These are phyloP conservation scores for Botrytis squamosa DNA, from an alignment of 2,329 filamentous ascomycete genomes.

Conservation along the genomic window DNA sequence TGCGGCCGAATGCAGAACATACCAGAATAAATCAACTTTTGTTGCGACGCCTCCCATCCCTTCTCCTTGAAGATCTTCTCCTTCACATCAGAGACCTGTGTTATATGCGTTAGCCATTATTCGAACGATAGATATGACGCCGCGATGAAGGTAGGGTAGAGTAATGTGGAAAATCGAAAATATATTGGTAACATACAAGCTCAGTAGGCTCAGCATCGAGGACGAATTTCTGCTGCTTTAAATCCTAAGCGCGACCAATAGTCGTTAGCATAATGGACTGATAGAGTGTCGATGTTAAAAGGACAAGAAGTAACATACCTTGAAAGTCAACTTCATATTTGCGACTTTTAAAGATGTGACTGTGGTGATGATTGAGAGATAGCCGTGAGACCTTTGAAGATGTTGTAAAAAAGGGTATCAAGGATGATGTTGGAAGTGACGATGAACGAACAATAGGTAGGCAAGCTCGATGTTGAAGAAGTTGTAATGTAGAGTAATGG, in stretches of 20 bases:
- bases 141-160: background rate
- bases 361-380: background rate
- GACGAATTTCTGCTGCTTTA: constrained; percentile 98
- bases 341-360: constrained; percentile 29
- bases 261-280: constrained; percentile 29
- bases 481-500: background rate
- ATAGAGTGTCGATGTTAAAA: constrained; percentile 30
- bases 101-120: constrained; percentile 20
- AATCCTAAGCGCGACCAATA: constrained; percentile 61
- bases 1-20: constrained; percentile 39
- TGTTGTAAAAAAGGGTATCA: background rate
- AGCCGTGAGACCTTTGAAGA: background rate
- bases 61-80: constrained; percentile 89
- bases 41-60: constrained; percentile 84
- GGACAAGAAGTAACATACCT: constrained; percentile 46
- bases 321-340: constrained; percentile 72
- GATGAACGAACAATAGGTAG: background rate
- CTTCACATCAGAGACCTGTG: constrained; percentile 84
- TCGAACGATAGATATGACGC: constrained; percentile 11
- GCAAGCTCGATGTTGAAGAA: background rate
- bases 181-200: constrained; percentile 61
- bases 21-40: constrained; percentile 99
- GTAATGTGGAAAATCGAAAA: constrained; percentile 3
- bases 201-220: constrained; percentile 93
- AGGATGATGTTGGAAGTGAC: background rate